Evolutionary conservation across 495 filamentous ascomycete genomes (phyloP), one percentile per base, ranked within the genome.

Genomic region (Neurospora tetraspora): DNA sequence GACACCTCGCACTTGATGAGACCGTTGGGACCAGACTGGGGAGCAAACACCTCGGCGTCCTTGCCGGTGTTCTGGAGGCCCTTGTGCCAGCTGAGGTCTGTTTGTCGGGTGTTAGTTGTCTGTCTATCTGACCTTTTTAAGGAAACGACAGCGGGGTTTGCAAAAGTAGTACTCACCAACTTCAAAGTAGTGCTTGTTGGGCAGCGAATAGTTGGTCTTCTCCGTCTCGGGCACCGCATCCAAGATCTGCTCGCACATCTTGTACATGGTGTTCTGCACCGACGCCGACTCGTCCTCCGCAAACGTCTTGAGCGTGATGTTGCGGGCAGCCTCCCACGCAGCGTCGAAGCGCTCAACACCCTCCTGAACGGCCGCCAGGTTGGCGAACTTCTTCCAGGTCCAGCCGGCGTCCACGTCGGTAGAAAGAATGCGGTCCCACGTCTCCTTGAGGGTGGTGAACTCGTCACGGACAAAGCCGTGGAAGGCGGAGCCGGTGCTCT

Each of bases 101-200:
- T 36, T 61, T 70, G 2, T 16, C 12, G 23, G 27, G 61, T 43
- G 8, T 40, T 74, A 47, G 71, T 38, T 38, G n/a, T 71, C 47
- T 72, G 11, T 68, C 59, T 68, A 39, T 45, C 31, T 47, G 53
- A 16, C 16, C 23, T 14, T 23, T 61, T 43, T 34, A 36, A 31
- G 16, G 14, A 39, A 59, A 23, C 40, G 39, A 38, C 12, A 39
- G 11, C 12, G 11, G 20, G 45, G 20, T 20, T 23, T 70, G 68
- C 18, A 71, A 23, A 42, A 59, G 16, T 16, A 69, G 5, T 69
- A 86, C 91, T 84, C 86, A 97, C 94, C 91, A 83, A 98, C 91
- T 82, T 98, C 96, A 79, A 98, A 99, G 83, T 97, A 99, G 81
- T 99, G 96, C 85, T 97, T 98, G 84, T 99, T 99, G 27, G 96